Percentiles rank a stretch among this genome's conserved stretches.
Conservation (phyloP, 148 eudicot species). For the Tetragonia tetragonoides region DNA sequence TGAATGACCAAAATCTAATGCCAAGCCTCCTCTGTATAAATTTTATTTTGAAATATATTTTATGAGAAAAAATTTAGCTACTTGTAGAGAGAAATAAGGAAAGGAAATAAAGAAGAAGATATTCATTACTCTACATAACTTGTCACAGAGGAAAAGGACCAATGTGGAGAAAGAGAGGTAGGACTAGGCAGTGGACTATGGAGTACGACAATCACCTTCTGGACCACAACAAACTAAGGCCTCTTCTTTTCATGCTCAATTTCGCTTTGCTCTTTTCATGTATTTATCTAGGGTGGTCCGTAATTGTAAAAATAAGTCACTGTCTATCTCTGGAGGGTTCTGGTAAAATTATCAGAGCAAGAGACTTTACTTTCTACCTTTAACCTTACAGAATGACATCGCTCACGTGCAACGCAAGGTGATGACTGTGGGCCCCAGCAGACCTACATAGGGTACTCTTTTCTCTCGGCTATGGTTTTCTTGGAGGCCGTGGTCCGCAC, state of each 20-base stretch:
- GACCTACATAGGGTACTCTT: constrained; percentile 12
- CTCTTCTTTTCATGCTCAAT: neutral
- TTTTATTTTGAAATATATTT: too few relatives aligned
- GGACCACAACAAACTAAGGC: constrained; percentile 9
- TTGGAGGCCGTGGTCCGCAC: constrained; percentile 7
- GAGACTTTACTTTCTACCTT: constrained; percentile 1
- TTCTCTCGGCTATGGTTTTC: neutral
- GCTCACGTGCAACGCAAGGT: constrained; percentile 30
- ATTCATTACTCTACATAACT: too few relatives aligned
- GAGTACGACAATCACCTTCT: neutral
- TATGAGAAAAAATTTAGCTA: too few relatives aligned
- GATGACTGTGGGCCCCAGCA: neutral
- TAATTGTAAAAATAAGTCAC: too few relatives aligned
- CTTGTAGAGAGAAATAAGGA: too few relatives aligned
- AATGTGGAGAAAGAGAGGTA: constrained; percentile 1
- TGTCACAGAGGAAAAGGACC: constrained; percentile 3
- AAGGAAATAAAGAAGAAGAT: too few relatives aligned
- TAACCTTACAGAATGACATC: constrained; percentile 8
- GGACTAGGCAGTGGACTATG: neutral
- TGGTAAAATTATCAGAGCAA: neutral
- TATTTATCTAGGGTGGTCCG: too few relatives aligned
- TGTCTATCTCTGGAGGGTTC: neutral
- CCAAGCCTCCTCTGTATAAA: too few relatives aligned
- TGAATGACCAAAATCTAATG: too few relatives aligned
- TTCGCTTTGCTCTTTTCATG: neutral